Conservation (phyloP, 495 filamentous ascomycete genomes). For the Rhizodiscina lignyota region DNA sequence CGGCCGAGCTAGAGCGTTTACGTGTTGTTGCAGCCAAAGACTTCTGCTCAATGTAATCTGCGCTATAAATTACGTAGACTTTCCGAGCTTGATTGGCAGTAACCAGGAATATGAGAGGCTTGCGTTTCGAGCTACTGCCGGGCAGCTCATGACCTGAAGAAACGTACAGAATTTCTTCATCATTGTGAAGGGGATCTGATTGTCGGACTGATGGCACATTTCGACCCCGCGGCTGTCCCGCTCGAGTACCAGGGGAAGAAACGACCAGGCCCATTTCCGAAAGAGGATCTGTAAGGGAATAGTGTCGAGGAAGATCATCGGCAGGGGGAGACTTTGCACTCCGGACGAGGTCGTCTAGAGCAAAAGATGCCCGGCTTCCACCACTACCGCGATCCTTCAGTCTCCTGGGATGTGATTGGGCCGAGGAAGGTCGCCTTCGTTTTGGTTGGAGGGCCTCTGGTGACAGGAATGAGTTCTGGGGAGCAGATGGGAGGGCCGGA, state of each 20-base stretch:
- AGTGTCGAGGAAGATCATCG: conserved; percentile 58
- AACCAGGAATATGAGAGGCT: conserved; percentile 56
- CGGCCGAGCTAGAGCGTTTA: no score
- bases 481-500: conserved; percentile 27
- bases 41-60: no score
- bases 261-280: conserved; percentile 76
- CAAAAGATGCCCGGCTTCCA: no score
- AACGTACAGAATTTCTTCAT: conserved; percentile 71
- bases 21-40: no score
- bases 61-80: conserved; percentile 55
- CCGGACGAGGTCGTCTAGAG: no score
- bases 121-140: conserved; percentile 7
- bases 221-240: no score
- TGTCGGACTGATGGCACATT: no score
- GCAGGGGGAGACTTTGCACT: no score
- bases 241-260: conserved; percentile 7
- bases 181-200: conserved; percentile 39
- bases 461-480: conserved; percentile 69
- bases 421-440: conserved; percentile 45
- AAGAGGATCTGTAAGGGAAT: conserved; percentile 74
- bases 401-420: conserved; percentile 72
- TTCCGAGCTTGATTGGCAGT: conserved; percentile 60
- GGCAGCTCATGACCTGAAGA: conserved; percentile 39
- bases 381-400: no score
- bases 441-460: conserved; percentile 24